phyloP scores from a whole-genome alignment of 1,284 basidiomycete species.

The Salmacisia buchloeana region DNA sequence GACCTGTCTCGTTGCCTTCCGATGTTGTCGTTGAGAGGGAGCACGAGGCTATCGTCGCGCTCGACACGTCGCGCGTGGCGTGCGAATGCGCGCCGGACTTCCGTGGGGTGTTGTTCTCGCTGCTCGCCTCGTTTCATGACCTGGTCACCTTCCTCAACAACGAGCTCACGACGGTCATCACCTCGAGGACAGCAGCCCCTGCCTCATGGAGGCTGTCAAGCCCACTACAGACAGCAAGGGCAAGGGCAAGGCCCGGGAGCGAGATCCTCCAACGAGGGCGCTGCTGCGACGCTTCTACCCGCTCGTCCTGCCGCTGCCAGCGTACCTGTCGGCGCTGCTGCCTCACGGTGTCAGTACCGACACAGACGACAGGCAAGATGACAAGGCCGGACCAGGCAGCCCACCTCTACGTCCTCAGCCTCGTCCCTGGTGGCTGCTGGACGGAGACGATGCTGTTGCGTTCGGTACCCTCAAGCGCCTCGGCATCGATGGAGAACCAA shows the following conservation, averaged over 20 bases:
- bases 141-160: too few species aligned
- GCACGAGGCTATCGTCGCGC: too few species aligned
- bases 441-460: neutral
- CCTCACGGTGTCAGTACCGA: neutral
- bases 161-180: neutral
- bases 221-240: neutral
- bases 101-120: too few species aligned
- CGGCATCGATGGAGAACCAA: neutral
- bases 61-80: too few species aligned
- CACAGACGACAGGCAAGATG: too few species aligned
- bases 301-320: neutral
- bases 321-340: neutral
- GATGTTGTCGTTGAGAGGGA: too few species aligned
- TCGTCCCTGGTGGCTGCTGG: neutral
- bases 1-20: too few species aligned
- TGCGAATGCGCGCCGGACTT: too few species aligned
- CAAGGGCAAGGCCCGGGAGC: constrained; percentile 2
- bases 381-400: too few species aligned
- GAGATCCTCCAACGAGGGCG: neutral
- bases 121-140: too few species aligned
- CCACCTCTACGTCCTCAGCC: too few species aligned
- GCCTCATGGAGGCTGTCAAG: neutral
- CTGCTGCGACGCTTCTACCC: constrained; percentile 1
- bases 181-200: neutral
- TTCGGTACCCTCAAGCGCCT: neutral